These are phyloP conservation scores for Triangularia verruculosa DNA, from an alignment of 2,329 filamentous ascomycete species.

Conservation along the genomic window DNA sequence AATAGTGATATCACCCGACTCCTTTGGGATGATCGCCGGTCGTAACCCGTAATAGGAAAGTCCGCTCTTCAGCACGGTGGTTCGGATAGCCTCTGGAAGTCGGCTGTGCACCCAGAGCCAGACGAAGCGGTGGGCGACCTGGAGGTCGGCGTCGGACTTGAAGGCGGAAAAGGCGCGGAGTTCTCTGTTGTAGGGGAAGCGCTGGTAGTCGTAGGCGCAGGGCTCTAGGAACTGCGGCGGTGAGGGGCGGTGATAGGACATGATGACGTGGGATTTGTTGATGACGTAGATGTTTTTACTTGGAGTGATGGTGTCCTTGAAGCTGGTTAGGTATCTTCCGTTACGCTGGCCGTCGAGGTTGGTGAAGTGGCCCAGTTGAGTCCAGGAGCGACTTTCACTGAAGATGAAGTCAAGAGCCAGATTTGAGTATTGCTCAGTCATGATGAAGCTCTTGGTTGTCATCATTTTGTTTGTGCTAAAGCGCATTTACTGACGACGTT, in stretches of 20 bases:
- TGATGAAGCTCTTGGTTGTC: neutral
- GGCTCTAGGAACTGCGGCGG: neutral
- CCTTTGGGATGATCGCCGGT: neutral
- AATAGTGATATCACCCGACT: neutral
- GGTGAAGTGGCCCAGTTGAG: neutral
- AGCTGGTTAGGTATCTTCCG: neutral
- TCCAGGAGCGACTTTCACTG: too few relatives aligned
- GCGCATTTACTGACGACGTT: neutral
- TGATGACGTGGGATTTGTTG: neutral
- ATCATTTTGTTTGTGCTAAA: neutral
- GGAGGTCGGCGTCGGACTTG: neutral
- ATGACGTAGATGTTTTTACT: neutral
- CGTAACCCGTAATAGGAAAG: neutral
- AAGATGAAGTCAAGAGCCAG: too few relatives aligned
- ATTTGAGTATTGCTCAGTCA: neutral
- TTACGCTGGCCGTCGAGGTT: neutral
- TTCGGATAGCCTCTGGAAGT: neutral
- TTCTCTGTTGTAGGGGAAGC: neutral
- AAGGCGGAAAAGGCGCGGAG: neutral
- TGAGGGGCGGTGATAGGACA: neutral
- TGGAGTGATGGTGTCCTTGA: neutral
- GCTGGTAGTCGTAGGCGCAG: neutral
- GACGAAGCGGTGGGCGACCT: neutral
- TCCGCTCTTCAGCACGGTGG: neutral
- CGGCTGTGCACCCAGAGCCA: neutral